Evolutionary conservation across 371 early-diverging fungal genomes (phyloP).

Genomic region (Chytridiales sp.): DNA sequence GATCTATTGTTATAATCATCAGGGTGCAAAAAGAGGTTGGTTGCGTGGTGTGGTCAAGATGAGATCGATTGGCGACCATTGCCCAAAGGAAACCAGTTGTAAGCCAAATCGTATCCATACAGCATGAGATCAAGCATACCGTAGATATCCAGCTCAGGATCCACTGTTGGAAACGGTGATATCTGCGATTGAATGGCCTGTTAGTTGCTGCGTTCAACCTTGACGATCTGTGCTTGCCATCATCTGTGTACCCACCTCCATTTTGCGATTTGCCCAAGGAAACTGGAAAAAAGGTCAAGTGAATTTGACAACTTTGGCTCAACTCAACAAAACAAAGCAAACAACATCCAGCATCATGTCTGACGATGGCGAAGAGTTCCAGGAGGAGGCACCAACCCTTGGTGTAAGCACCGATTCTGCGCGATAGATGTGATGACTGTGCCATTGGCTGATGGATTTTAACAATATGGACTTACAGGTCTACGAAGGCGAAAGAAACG

Average conservation of each 20-base stretch:
- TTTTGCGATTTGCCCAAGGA: no score
- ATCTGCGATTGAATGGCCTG: slow-evolving; percentile 20
- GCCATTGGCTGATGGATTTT: not conserved
- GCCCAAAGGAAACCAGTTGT: not conserved
- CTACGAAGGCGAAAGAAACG: slow-evolving; percentile 56
- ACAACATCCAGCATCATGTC: not conserved
- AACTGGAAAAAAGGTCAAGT: no score
- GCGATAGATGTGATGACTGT: not conserved
- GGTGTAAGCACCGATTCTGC: slow-evolving; percentile 33
- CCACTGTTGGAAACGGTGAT: slow-evolving; percentile 34
- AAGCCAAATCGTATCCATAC: no score
- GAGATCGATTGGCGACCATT: not conserved
- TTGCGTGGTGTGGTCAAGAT: not conserved
- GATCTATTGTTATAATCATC: slow-evolving; percentile 28
- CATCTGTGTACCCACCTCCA: no score
- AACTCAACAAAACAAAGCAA: no score
- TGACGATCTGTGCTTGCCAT: no score
- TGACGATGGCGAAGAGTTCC: slow-evolving; percentile 37
- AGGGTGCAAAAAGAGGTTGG: not conserved
- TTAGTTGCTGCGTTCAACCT: not conserved
- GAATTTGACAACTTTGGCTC: no score
- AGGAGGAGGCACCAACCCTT: slow-evolving; percentile 41
- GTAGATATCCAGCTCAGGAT: slow-evolving; percentile 36
- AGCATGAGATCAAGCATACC: slow-evolving; percentile 18
- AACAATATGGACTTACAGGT: slow-evolving; percentile 26